Evolutionary conservation across 495 filamentous ascomycete species (phyloP), one percentile per base, ranked within the genome.

Genomic region (Rusavskia elegans): DNA sequence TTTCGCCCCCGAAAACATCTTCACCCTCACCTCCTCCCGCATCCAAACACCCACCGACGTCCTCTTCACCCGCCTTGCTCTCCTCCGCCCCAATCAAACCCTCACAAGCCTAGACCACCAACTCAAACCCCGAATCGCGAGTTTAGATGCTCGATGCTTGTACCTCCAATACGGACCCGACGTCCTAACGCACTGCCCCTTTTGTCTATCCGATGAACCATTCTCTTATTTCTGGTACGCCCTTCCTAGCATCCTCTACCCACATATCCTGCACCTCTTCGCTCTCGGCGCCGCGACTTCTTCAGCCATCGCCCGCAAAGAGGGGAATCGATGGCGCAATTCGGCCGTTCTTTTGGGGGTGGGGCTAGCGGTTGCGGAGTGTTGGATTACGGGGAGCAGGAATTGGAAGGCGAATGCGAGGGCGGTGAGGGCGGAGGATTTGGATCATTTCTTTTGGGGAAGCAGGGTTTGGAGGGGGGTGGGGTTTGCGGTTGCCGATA

Each of bases 151-250:
- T 6, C 74, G 88, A 40, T 79, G 89, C 20, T 71, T 92, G 6
- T 97, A 95, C 66, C 73, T 94, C 39, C 80, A 81, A 32, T 89
- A 76, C 68, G 92, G 92, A 19, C 84, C 87, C 0, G 72, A 79
- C 20, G 73, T 78, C 4, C 57, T 98, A 1, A 70, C 77, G 17
- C 66, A 74, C 36, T 98, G 92, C 64, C 77, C 77, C 50, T 95
- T 89, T 70, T 96, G 92, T 76, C 71, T 66, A n/a, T 65, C 82
- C 13, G 86, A 88, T 53, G 78, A 86, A 25, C 71, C 79, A 13
- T 69, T 70, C 37, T 80, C 74, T 17, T 95, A 87, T 65, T 71
- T 94, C 37, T 77, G 84, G 60, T 96, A 92, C 69, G 82, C 85
- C 37, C 66, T 94, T 0, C 90, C 92, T 0, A 66, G 78, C 10